Evolutionary conservation across 768 basidiomycete genomes (phyloP), one percentile per base, ranked within the genome.

Genomic region (Scleroderma bovista): DNA sequence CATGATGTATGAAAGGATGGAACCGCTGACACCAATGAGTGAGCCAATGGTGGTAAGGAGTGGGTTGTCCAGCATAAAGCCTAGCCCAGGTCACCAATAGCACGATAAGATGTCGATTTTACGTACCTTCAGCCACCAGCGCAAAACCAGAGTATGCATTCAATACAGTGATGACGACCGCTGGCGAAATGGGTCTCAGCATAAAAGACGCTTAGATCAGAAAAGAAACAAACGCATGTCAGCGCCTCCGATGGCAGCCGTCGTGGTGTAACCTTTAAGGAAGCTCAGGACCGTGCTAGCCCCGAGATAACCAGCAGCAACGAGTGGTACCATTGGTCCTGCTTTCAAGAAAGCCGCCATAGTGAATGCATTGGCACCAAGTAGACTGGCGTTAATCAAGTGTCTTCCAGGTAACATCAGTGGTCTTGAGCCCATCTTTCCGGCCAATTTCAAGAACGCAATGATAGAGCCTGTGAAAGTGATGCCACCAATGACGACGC

Each of bases 141-240:
- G 91, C 91, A 57, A 93, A 91, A 19, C 91, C 91, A 52, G 87
- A 89, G 67, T 93, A 93, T 12, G 91, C 89, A 62, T 93, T 93
- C 52, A 93, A 64, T 16, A 93, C 91, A 6, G 90, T 93, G 42
- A 93, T 93, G 5, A 93, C 86, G 29, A 93, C 90, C 46, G 91
- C 88, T 91, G 57, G 39, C 37, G 33, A 45, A 3, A 42, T 39
- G 4, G 39, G 20, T 23, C 34, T 37, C 48, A 52, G 29, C 1
- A 24, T 57, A 57, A 49, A 29, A 34, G 33, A 36, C 42, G 51
- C n/a, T 42, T 13, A 29, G 38, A 41, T 52, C 33, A 33, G 20
- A 11, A 46, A 36, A 33, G 43, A 24, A 19, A 75, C 87, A 49
- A 59, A 91, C 89, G 91, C 91, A 93, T 93, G 61, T 93, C 91